Evolutionary conservation across 805 yeast species (phyloP).

Genomic region (Soucietia sequanensis): DNA sequence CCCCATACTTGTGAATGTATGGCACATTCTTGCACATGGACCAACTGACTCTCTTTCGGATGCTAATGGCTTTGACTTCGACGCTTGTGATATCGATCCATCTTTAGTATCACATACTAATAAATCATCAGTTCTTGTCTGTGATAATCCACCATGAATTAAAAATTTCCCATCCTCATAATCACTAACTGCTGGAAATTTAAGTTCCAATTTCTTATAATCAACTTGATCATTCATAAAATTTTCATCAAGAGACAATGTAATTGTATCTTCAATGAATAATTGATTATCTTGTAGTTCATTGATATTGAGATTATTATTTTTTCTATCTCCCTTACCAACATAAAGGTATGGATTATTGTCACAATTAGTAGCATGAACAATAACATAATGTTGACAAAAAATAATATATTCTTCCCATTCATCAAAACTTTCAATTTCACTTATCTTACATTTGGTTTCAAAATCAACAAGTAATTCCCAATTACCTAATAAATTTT

Average conservation of each 20-base stretch:
- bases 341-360: too few species aligned
- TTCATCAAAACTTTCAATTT: slow-evolving; percentile 74
- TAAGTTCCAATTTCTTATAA: slow-evolving; percentile 22
- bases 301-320: slow-evolving; percentile 4
- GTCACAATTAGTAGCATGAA: slow-evolving; percentile 55
- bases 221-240: slow-evolving; percentile 6
- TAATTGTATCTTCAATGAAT: slow-evolving; percentile 2
- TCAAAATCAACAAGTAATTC: slow-evolving; percentile 33
- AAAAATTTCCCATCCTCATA: slow-evolving; percentile 13
- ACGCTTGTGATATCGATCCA: too few species aligned
- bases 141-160: slow-evolving; percentile 43
- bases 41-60: slow-evolving; percentile 17
- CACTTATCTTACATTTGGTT: slow-evolving; percentile 39
- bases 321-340: too few species aligned
- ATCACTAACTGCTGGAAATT: slow-evolving; percentile 41
- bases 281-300: slow-evolving; percentile 3
- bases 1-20: slow-evolving; percentile 43
- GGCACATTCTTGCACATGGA: slow-evolving; percentile 55
- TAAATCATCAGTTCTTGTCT: slow-evolving; percentile 21
- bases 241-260: slow-evolving; percentile 2
- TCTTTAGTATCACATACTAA: slow-evolving; percentile 3
- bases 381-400: slow-evolving; percentile 69
- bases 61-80: slow-evolving; percentile 39
- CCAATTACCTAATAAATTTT: slow-evolving; percentile 64
- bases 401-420: slow-evolving; percentile 78